These are phyloP conservation scores for Flagelloscypha sp. DNA, from an alignment of 768 basidiomycete species.

Conservation along the genomic window DNA sequence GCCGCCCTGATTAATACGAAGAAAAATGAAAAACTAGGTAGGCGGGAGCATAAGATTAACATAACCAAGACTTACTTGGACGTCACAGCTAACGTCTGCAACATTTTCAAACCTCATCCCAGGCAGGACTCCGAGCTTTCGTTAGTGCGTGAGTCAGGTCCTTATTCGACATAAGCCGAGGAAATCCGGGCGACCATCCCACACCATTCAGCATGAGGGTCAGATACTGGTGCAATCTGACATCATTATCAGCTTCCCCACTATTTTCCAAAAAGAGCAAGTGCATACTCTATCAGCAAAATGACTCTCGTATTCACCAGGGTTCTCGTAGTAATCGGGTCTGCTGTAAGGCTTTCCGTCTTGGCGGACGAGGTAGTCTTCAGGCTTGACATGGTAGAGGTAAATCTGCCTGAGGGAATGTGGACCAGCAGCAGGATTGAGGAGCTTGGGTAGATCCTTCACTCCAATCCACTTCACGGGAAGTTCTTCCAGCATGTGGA, in stretches of 20 bases:
- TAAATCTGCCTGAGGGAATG: constrained; percentile 44
- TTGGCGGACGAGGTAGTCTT: constrained; percentile 58
- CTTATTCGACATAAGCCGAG: constrained; percentile 65
- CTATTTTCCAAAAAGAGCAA: too few relatives aligned
- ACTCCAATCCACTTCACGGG: constrained; percentile 53
- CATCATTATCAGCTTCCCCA: too few relatives aligned
- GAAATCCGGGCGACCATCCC: constrained; percentile 75
- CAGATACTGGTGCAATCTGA: constrained; percentile 77
- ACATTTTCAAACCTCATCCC: constrained; percentile 59
- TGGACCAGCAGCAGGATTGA: constrained; percentile 18
- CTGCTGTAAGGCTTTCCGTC: constrained; percentile 55
- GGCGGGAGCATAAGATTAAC: constrained; percentile 1
- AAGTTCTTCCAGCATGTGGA: constrained; percentile 64
- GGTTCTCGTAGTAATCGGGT: constrained; percentile 64
- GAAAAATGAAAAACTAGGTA: not conserved
- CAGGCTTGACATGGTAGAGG: constrained; percentile 59
- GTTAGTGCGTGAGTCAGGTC: constrained; percentile 47
- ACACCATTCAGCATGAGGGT: constrained; percentile 81
- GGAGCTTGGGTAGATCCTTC: constrained; percentile 48
- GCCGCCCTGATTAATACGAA: constrained; percentile 48
- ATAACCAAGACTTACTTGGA: constrained; percentile 40
- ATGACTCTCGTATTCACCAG: constrained; percentile 53
- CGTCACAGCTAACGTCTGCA: constrained; percentile 86
- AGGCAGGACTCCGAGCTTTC: constrained; percentile 40
- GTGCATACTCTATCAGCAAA: constrained; percentile 56